Evolutionary conservation across 768 basidiomycete genomes (phyloP), one percentile per base, ranked within the genome.

Genomic region (Chalciporus pseudorubinellus): DNA sequence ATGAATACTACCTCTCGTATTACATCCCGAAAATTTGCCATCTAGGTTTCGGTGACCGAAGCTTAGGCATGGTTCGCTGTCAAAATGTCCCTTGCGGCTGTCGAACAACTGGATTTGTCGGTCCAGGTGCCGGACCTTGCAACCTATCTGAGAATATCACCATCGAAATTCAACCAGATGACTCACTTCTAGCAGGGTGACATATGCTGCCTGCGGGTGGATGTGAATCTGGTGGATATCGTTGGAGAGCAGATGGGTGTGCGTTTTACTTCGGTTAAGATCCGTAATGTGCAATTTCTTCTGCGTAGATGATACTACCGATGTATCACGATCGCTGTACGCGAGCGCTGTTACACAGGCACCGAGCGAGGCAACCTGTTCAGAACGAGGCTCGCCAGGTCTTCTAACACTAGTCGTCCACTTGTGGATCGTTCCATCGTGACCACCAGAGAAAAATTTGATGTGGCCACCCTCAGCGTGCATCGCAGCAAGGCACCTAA

Each of bases 101-200:
- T 83, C 82, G 55, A 70, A 82, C 33, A 81, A 55, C 46, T 75
- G 71, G 18, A 80, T 69, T 62, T 82, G 81, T 41, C 67, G 64
- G 55, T 79, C 76, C 47, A 77, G 68, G 61, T 77, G 75, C 53
- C 74, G 71, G 49, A 81, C 69, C 80, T 82, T 59, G 46, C 44
- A 51, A 42, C 39, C 36, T 34, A 39, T 41, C 49, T 61, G 44
- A 59, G 51, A 50, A 26, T 12, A 34, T 46, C 53, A 47, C 42
- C 54, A 38, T 29, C 39, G 36, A 31, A 52, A 55, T 43, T 46
- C 39, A 49, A 42, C 46, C 54, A 57, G 52, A 57, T 54, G 49
- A 63, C 76, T 61, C 56, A 75, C 80, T 72, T 83, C 79, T 20
- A 80, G 63, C 38, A 78, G 63, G 18, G 74, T 70, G 48, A 82